Evolutionary conservation across 2,329 filamentous ascomycete species (phyloP), one percentile per base, ranked within the genome.

Genomic region (Talaromyces sp.): DNA sequence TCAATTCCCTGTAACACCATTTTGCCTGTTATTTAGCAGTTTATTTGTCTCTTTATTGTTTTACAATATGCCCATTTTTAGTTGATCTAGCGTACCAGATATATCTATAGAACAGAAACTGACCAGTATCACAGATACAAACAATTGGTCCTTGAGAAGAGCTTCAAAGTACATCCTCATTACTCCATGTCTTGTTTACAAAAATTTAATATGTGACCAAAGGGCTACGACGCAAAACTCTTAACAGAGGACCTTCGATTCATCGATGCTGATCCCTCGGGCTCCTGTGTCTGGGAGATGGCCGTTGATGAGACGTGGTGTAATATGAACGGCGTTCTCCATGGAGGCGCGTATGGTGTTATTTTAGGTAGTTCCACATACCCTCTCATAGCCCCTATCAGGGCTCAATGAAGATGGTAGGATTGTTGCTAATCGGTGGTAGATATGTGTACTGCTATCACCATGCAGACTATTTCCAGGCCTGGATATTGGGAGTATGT

Each of bases 291-390:
- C 11, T 73, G 71, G 71, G 70, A 71, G 60, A 60, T 73, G 19
- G 63, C 67, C 11, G 64, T 71, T 5, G 69, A 68, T 17, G 68
- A 70, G 41, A 66, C 63, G 59, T 73, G 70, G 67, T 66, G 66
- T 19, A 73, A 73, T 67, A 60, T 70, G 54, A 73, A 73, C 62
- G 68, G 70, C 17, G 71, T 73, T 15, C 69, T 73, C 66, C 71
- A 73, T 67, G 71, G 71, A 54, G 90, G 90, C 0, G 81, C 82
- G 0, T 90, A 93, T 70, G 83, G 90, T 66, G 78, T 94, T 60
- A 85, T 94, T 82, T 94, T 94, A 78, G 91, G 83, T 85, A 69
- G 67, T 79, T 76, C 27, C 27, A 31, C 25, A 2, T 33, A 33
- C 25, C 25, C 33, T 17, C 31, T 37, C 31, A 27, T 56, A 33